These are phyloP conservation scores for Starmerella powellii DNA, from an alignment of 805 yeast genomes.

Conservation along the genomic window DNA sequence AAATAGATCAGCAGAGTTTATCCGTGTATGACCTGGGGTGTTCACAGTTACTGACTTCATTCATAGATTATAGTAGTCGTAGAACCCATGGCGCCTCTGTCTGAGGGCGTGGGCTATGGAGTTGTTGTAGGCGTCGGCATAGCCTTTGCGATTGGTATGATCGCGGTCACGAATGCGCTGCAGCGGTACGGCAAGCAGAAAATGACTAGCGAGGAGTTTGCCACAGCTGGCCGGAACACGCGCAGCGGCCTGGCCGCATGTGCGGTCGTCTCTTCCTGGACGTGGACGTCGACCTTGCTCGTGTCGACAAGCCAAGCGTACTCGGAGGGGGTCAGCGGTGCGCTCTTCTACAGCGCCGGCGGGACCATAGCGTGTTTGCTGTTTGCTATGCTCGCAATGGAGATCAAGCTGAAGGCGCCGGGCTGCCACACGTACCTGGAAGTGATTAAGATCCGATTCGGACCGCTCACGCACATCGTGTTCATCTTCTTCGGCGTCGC, in stretches of 20 bases:
- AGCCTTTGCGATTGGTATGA: slow-evolving; percentile 53
- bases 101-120: slow-evolving; percentile 78
- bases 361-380: slow-evolving; percentile 18
- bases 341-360: slow-evolving; percentile 26
- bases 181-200: slow-evolving; percentile 22
- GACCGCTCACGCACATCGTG: slow-evolving; percentile 31
- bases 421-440: slow-evolving; percentile 31
- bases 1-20: too few relatives aligned
- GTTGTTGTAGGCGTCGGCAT: slow-evolving; percentile 71
- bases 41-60: too few relatives aligned
- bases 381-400: slow-evolving; percentile 24
- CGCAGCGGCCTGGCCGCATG: slow-evolving; percentile 36
- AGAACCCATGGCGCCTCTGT: slow-evolving; percentile 34
- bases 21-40: too few relatives aligned
- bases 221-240: slow-evolving; percentile 37
- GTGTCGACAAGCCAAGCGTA: slow-evolving; percentile 29
- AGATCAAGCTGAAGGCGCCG: slow-evolving; percentile 20
- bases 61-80: too few relatives aligned
- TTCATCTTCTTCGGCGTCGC: slow-evolving; percentile 30
- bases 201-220: slow-evolving; percentile 36
- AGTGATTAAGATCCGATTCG: slow-evolving; percentile 31
- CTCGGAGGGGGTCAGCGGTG: slow-evolving; percentile 28
- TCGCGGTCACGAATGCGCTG: slow-evolving; percentile 48
- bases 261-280: slow-evolving; percentile 36
- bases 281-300: slow-evolving; percentile 29